Evolutionary conservation across 768 basidiomycete genomes (phyloP), one percentile per base, ranked within the genome.

Genomic region (Hygrocybe punicea): DNA sequence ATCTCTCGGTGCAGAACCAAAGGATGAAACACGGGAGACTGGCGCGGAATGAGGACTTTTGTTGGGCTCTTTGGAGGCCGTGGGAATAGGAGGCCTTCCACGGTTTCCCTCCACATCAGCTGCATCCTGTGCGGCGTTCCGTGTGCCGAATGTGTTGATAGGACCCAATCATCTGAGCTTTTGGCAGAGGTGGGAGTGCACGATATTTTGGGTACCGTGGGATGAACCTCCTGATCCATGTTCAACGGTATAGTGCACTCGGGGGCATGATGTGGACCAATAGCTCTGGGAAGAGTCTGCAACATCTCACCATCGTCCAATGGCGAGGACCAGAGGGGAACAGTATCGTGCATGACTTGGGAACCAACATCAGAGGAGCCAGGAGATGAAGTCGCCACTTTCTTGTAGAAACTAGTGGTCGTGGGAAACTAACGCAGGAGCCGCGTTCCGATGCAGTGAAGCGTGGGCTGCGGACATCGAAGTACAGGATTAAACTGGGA

Each of bases 341-440:
- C n/a, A n/a, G 85, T 85, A 8, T 76, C 76, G 0, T 76, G 68
- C 1, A 81, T 74, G 1, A 66, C 69, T 0, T 71, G 62, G 40
- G 71, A 72, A 47, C 77, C 71, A 66, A 84, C 85, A 66, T 84
- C 83, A 14, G 82, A 83, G 2, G 81, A 83, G 4, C 78, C 76
- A 6, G 85, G 84, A 1, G 86, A 88, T 0, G 87, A 83, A 0
- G 86, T n/a, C n/a, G n/a, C n/a, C n/a, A n/a, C n/a, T n/a, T 83
- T 8, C 79, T 69, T 0, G 85, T 84, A 0, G 80, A 76, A 5
- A 77, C 78, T 58, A 79, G 81, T 0, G 76, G 2, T 70, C 58
- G n/a, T 51, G 55, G 4, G 44, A 57, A 5, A 54, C 24, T 5
- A 54, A 36, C 11, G 57, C 33, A 37, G 33, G 40, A 4, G 61